Conservation (phyloP, 140 eudicot species). For the Anethum foeniculum region DNA sequence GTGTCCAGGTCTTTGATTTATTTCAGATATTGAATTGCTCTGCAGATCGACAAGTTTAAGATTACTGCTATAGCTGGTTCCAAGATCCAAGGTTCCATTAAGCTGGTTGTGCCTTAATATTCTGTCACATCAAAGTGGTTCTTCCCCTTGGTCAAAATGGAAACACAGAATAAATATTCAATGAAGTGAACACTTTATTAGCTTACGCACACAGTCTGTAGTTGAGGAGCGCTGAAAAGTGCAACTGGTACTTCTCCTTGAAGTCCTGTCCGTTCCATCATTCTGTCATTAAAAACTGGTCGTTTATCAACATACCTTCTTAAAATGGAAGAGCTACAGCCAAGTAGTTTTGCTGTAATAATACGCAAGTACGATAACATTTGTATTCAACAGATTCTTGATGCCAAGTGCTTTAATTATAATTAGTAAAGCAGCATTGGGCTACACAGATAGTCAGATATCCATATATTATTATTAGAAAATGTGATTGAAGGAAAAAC, state of each 20-base stretch:
- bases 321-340: neutral
- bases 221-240: constrained; percentile 41
- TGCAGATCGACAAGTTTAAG: constrained; percentile 54
- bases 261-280: constrained; percentile 35
- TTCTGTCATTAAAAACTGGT: constrained; percentile 18
- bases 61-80: constrained; percentile 41
- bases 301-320: neutral
- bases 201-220: constrained; percentile 48
- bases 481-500: neutral
- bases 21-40: constrained; percentile 36
- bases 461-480: no score
- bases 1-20: constrained; percentile 22
- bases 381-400: neutral
- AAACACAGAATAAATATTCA: neutral
- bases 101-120: constrained; percentile 46
- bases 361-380: neutral
- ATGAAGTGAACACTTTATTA: neutral
- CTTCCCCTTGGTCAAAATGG: neutral
- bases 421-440: neutral
- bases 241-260: constrained; percentile 40
- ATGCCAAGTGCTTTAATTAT: neutral
- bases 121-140: constrained; percentile 21
- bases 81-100: constrained; percentile 58
- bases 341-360: neutral
- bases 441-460: neutral